Base-by-base conservation (phyloP, 495 filamentous ascomycete genomes). In the Lophiotrema nucula region DNA sequence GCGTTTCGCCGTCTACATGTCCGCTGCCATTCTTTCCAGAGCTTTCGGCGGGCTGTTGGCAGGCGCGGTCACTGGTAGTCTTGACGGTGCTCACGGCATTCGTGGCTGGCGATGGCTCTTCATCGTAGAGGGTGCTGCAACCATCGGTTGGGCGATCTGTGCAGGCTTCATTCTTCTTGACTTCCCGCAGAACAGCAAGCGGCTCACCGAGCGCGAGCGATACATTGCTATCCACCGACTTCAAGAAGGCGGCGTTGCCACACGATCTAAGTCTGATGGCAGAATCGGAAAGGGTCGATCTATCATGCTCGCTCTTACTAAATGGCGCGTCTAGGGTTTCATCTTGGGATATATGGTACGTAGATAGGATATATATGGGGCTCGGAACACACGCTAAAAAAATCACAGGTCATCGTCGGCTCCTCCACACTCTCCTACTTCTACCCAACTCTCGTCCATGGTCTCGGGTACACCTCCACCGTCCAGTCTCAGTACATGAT, bases 391-490 rank as follows among this genome's bases (percentile, higher is more conserved):
- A n/a, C n/a, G n/a, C n/a, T n/a, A n/a, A n/a, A n/a, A n/a, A n/a
- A n/a, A n/a, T n/a, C n/a, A 1, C 27, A 57, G 69, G 72, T 72
- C 47, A 63, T 56, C 27, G 69, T 79, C 60, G 76, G 76, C 15
- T 79, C 88, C 11, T 97, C 96, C 68, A 89, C 87, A 18, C 95
- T 96, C 69, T 89, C 87, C 8, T 81, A 96, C 12, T 96, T 97
- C 70, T 78, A 95, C 0, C 92, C 92, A 1, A 87, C 84, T 23
- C 95, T 96, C 65, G 87, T 97, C 67, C 73, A 70, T 24, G 78
- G 85, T 60, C 75, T 88, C n/a, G 92, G 92, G 27, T 95, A 87
- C 68, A 79, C 73, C 12, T 68, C 78, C 3, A 87, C 87, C 10
- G 48, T 59, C 4, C 79, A 73, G 2, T 82, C 89, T 0, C 90